Evolutionary conservation across 805 yeast species (phyloP).

Genomic region (Allodekkera sacchari): DNA sequence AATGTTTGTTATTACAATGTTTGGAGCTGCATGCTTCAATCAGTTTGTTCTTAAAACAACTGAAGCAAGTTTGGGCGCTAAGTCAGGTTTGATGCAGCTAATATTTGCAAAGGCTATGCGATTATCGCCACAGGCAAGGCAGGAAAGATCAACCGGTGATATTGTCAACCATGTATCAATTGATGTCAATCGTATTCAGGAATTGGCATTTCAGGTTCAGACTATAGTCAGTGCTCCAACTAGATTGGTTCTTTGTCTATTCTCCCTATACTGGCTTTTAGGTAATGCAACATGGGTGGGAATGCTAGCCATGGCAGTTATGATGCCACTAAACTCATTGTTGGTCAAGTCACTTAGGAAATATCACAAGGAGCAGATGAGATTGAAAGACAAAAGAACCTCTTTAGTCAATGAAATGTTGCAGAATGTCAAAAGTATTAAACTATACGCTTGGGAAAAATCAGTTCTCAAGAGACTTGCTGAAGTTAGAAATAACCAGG

Average conservation of each 20-base stretch:
- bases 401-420: slow-evolving; percentile 52
- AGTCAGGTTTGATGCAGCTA: slow-evolving; percentile 57
- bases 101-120: slow-evolving; percentile 63
- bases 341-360: slow-evolving; percentile 37
- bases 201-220: slow-evolving; percentile 45
- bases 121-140: slow-evolving; percentile 59
- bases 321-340: slow-evolving; percentile 50
- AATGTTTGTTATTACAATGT: slow-evolving; percentile 54
- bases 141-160: slow-evolving; percentile 62
- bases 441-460: slow-evolving; percentile 62
- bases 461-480: slow-evolving; percentile 49
- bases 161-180: slow-evolving; percentile 73
- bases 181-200: slow-evolving; percentile 61
- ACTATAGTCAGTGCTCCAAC: slow-evolving; percentile 52
- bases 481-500: slow-evolving; percentile 50
- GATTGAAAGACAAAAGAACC: slow-evolving; percentile 51
- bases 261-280: slow-evolving; percentile 45
- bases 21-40: slow-evolving; percentile 57
- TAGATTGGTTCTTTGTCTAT: slow-evolving; percentile 42
- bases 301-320: slow-evolving; percentile 38
- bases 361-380: slow-evolving; percentile 50
- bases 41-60: slow-evolving; percentile 54
- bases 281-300: slow-evolving; percentile 58
- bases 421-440: slow-evolving; percentile 53
- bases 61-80: slow-evolving; percentile 56